These are phyloP conservation scores for Trametes meyenii DNA, from an alignment of 768 basidiomycete species.

Conservation along the genomic window DNA sequence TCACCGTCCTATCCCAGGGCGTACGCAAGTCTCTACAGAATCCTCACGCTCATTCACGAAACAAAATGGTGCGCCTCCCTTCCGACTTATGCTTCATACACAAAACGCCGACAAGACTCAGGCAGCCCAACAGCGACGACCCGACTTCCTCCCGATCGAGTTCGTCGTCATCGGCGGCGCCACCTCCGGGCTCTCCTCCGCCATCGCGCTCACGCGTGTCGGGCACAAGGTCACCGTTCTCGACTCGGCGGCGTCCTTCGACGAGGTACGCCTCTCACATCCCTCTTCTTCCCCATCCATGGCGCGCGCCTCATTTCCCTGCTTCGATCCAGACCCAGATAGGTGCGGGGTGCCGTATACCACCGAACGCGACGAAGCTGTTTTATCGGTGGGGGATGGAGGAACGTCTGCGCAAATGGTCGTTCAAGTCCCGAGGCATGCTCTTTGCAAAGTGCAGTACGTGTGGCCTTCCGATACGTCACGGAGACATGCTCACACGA, in stretches of 20 bases:
- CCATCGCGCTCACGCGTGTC: constrained; percentile 37
- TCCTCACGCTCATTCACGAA: neutral
- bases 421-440: constrained; percentile 28
- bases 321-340: constrained; percentile 22
- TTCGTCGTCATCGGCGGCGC: constrained; percentile 41
- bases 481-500: neutral
- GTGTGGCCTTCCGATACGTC: neutral
- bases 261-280: constrained; percentile 27
- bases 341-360: constrained; percentile 44
- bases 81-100: neutral
- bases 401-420: constrained; percentile 41
- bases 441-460: constrained; percentile 26
- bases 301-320: neutral
- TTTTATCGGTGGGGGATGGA: constrained; percentile 60
- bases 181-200: constrained; percentile 39
- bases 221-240: constrained; percentile 42
- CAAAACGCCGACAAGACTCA: neutral
- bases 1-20: too few species aligned
- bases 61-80: constrained; percentile 1
- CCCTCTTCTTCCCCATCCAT: neutral
- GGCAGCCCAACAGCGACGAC: neutral
- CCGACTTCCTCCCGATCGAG: constrained; percentile 29
- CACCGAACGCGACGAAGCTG: constrained; percentile 61
- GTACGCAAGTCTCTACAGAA: too few species aligned
- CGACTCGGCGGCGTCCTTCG: constrained; percentile 33